These are phyloP conservation scores for Lignosus rhinocerotis DNA, from an alignment of 1,284 basidiomycete species.

Conservation along the genomic window DNA sequence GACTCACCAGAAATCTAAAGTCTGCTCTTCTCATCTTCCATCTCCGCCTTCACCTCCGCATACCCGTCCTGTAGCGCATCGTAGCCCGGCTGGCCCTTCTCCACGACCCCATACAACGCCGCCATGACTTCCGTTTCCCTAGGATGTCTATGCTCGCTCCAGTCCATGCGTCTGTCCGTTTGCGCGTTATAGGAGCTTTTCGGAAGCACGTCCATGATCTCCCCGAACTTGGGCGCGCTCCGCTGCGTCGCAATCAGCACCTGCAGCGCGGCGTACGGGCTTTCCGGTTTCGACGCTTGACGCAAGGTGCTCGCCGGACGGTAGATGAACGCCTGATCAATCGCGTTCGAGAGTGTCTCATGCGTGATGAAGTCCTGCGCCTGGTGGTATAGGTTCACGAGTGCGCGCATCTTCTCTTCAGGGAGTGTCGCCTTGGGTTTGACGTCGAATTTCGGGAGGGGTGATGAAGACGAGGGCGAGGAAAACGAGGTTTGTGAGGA, in stretches of 20 bases:
- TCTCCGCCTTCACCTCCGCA: conserved; percentile 3
- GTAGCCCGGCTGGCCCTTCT: conserved; percentile 49
- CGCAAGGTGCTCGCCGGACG: neutral
- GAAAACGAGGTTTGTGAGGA: conserved; percentile 16
- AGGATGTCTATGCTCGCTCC: conserved; percentile 24
- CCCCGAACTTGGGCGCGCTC: conserved; percentile 41
- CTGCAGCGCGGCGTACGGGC: conserved; percentile 8
- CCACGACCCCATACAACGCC: conserved; percentile 58
- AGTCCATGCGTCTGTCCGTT: conserved; percentile 2
- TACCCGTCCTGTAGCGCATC: conserved; percentile 55
- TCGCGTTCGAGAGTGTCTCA: conserved; percentile 62
- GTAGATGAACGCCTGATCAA: conserved; percentile 58
- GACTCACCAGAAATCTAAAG: neutral
- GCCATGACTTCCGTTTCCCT: conserved; percentile 52
- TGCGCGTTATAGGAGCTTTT: conserved; percentile 4
- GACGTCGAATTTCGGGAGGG: conserved; percentile 18
- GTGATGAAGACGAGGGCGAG: neutral
- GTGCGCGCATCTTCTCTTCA: conserved; percentile 66
- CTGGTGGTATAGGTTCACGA: conserved; percentile 74
- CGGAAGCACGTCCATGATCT: neutral
- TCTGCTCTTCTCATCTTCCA: neutral
- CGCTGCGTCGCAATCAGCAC: conserved; percentile 27
- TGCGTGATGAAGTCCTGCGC: conserved; percentile 63
- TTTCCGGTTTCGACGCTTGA: conserved; percentile 2
- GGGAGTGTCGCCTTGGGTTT: conserved; percentile 40